Percentiles rank a stretch among this genome's conserved stretches.
Conservation (phyloP, 805 yeast species). For the Lipomyces spencermartinsiae region DNA sequence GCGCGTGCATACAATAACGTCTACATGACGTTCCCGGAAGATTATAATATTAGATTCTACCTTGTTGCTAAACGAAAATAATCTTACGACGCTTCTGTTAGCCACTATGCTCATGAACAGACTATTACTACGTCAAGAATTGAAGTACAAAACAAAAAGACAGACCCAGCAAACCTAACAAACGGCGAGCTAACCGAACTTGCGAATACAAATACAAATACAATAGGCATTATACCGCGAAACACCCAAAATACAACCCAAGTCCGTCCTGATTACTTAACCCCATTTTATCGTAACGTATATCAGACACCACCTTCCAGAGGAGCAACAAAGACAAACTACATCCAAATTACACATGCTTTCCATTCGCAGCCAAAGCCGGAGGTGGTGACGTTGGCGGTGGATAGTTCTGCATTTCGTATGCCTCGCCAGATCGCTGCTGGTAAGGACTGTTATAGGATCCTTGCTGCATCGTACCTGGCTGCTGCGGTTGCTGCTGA, state of each 20-base stretch:
- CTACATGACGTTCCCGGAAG: neutral
- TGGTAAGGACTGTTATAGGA: slow-evolving; percentile 3
- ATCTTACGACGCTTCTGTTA: neutral
- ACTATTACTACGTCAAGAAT: neutral
- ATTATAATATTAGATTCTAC: neutral
- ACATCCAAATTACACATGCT: neutral
- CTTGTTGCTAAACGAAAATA: neutral
- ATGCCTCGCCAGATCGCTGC: slow-evolving; percentile 18
- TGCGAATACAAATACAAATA: neutral
- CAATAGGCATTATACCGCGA: neutral
- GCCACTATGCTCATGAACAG: neutral
- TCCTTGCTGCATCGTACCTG: neutral
- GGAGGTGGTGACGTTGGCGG: slow-evolving; percentile 33
- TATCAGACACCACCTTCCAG: neutral
- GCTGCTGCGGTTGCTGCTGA: slow-evolving; percentile 8
- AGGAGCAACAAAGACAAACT: neutral
- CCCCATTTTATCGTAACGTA: neutral
- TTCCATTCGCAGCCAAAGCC: neutral
- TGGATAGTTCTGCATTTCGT: slow-evolving; percentile 26
- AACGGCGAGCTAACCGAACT: neutral
- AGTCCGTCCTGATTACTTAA: too few species aligned
- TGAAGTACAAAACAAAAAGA: neutral
- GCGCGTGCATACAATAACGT: too few species aligned
- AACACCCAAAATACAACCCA: neutral
- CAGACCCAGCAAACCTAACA: neutral